Base-by-base conservation (phyloP, 176 grass and related monocot genomes). In the Typha latifolia region DNA sequence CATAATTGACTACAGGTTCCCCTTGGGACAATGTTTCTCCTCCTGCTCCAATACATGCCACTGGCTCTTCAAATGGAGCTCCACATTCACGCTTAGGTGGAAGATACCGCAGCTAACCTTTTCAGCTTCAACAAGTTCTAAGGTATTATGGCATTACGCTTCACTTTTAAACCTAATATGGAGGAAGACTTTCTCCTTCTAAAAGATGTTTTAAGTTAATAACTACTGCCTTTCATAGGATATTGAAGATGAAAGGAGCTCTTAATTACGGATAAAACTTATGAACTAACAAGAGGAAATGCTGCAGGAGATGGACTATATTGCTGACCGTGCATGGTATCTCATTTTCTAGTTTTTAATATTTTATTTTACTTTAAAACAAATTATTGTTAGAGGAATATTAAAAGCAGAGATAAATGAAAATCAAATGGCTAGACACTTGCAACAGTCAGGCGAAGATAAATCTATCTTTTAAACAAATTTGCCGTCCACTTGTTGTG, bases 301-400 rank as follows among this genome's bases (percentile, higher is more conserved):
- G 93, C 84, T 86, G 78, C 88, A 92, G 48, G 85, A 89, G 52
- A 97, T 97, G 88, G 85, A 97, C 26, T 90, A 97, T 66, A 86
- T 78, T 80, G 85, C 93, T 82, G 93, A 97, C 47, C 88, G 80
- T 73, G n/a, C n/a, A n/a, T n/a, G n/a, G n/a, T n/a, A n/a, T n/a
- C n/a, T n/a, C n/a, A n/a, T n/a, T n/a, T n/a, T n/a, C n/a, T n/a
- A n/a, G n/a, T n/a, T n/a, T n/a, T n/a, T n/a, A n/a, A n/a, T n/a
- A n/a, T n/a, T n/a, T n/a, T n/a, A n/a, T n/a, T n/a, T n/a, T n/a
- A n/a, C n/a, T n/a, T n/a, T n/a, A n/a, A n/a, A n/a, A n/a, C n/a
- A n/a, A n/a, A n/a, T n/a, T n/a, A n/a, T n/a, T n/a, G n/a, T n/a
- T n/a, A n/a, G n/a, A n/a, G n/a, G n/a, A n/a, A n/a, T n/a, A n/a